phyloP scores from a whole-genome alignment of 106 monocot species.

The Phalaenopsis aphrodite region DNA sequence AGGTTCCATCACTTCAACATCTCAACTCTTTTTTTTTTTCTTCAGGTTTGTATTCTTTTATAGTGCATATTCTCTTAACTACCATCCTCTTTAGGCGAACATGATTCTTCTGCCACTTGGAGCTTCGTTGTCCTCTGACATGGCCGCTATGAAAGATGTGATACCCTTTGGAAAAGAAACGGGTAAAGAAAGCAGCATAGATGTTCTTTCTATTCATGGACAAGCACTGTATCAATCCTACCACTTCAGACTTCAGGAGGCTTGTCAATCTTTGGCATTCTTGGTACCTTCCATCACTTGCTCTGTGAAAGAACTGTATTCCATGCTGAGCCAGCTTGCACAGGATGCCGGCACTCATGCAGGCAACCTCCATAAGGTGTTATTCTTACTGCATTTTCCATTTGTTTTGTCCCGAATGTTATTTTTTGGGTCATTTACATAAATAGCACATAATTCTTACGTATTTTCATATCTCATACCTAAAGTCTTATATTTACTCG shows the following conservation, averaged over 20 bases:
- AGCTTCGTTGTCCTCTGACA: conserved; percentile 60
- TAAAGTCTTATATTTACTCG: no score
- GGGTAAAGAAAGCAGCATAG: conserved; percentile 39
- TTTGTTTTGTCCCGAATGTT: not conserved
- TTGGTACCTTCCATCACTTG: conserved; percentile 53
- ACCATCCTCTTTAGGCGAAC: conserved; percentile 37
- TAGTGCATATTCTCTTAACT: not conserved
- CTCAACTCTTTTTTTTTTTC: not conserved
- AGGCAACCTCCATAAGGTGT: conserved; percentile 92
- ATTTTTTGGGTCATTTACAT: not conserved
- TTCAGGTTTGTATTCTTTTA: not conserved
- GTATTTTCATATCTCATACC: no score
- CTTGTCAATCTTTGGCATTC: conserved; percentile 46
- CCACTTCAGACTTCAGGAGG: conserved; percentile 47
- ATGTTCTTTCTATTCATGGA: conserved; percentile 55
- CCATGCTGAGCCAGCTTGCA: conserved; percentile 74
- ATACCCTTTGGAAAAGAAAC: conserved; percentile 49
- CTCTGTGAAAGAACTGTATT: conserved; percentile 50
- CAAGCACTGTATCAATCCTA: conserved; percentile 79
- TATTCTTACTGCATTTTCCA: not conserved
- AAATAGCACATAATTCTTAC: no score
- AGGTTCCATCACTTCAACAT: conserved; percentile 34
- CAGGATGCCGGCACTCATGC: conserved; percentile 71
- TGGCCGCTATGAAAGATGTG: conserved; percentile 42
- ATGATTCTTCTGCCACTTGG: conserved; percentile 76